Conservation (phyloP, 805 yeast species). For the Schwanniomyces yamadae region DNA sequence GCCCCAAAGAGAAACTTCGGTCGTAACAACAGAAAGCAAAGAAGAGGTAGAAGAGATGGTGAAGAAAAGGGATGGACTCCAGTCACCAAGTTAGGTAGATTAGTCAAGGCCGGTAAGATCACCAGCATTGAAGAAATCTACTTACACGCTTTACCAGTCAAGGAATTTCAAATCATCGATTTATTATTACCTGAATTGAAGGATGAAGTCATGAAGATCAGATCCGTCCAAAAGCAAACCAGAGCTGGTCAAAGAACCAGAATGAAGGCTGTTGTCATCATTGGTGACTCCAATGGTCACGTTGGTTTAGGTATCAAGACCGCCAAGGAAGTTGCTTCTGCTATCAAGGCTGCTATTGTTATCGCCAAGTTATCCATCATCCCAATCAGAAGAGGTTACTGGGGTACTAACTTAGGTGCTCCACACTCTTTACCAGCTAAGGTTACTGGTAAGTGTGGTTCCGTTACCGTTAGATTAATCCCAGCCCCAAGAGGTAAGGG, state of each 20-base stretch:
- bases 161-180: conserved; percentile 99
- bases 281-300: conserved; percentile 99
- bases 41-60: conserved; percentile 69
- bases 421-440: conserved; percentile 98
- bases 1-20: conserved; percentile 49
- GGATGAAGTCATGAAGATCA: conserved; percentile 99
- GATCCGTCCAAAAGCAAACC: conserved; percentile 99
- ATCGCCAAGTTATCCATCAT: conserved; percentile 98
- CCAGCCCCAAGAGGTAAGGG: conserved; percentile 99
- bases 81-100: conserved; percentile 99
- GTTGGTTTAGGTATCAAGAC: conserved; percentile 99
- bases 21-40: conserved; percentile 57
- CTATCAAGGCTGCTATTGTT: conserved; percentile 99
- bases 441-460: conserved; percentile 99
- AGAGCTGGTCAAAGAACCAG: conserved; percentile 99
- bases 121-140: conserved; percentile 96
- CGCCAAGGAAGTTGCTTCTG: conserved; percentile 99
- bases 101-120: conserved; percentile 98
- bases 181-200: conserved; percentile 90
- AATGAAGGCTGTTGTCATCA: conserved; percentile 99
- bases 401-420: conserved; percentile 99
- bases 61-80: conserved; percentile 99
- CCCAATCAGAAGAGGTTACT: conserved; percentile 99
- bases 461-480: conserved; percentile 96
- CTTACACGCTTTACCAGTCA: conserved; percentile 98